Conservation (phyloP, 2,329 filamentous ascomycete genomes). For the Fusarium piperis region DNA sequence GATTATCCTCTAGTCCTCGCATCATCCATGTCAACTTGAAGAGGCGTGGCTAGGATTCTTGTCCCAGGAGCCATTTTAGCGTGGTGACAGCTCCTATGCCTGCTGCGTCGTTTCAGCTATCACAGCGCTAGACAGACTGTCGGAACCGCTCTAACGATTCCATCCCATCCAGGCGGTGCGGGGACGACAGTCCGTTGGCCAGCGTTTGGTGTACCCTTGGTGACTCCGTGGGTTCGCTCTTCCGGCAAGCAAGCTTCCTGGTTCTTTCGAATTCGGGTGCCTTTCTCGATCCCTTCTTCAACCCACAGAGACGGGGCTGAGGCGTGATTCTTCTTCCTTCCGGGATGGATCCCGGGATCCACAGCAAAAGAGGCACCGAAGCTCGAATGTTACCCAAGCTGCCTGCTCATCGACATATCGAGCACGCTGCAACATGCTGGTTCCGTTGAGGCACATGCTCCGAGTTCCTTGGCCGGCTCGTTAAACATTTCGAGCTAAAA, state of each 20-base stretch:
- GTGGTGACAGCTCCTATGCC: constrained; percentile 34
- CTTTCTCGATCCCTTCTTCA: constrained; percentile 35
- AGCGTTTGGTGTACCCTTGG: constrained; percentile 5
- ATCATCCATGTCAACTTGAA: constrained; percentile 8
- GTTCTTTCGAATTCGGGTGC: constrained; percentile 17
- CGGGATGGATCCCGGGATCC: constrained; percentile 19
- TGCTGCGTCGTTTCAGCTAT: constrained; percentile 40
- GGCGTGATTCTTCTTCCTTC: constrained; percentile 7
- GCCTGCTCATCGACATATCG: background rate
- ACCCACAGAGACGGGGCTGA: constrained; percentile 13
- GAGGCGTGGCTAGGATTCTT: constrained; percentile 15
- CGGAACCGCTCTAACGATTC: constrained; percentile 39
- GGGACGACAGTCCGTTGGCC: constrained; percentile 29
- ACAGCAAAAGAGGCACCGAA: constrained; percentile 10
- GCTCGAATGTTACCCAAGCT: constrained; percentile 6
- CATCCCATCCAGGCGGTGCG: constrained; percentile 36
- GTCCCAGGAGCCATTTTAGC: constrained; percentile 35
- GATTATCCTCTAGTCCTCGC: constrained; percentile 7
- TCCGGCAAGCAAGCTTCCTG: constrained; percentile 14
- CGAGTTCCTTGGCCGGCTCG: background rate
- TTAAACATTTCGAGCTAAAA: background rate
- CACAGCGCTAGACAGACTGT: constrained; percentile 44
- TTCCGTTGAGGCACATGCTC: background rate
- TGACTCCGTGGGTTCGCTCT: constrained; percentile 30
- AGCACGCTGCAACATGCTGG: background rate